A percentile compares a stretch with the other conserved stretches of the same genome.
These are phyloP conservation scores for Sporothrix dimorphospora DNA, from an alignment of 2,329 filamentous ascomycete species.

Conservation along the genomic window DNA sequence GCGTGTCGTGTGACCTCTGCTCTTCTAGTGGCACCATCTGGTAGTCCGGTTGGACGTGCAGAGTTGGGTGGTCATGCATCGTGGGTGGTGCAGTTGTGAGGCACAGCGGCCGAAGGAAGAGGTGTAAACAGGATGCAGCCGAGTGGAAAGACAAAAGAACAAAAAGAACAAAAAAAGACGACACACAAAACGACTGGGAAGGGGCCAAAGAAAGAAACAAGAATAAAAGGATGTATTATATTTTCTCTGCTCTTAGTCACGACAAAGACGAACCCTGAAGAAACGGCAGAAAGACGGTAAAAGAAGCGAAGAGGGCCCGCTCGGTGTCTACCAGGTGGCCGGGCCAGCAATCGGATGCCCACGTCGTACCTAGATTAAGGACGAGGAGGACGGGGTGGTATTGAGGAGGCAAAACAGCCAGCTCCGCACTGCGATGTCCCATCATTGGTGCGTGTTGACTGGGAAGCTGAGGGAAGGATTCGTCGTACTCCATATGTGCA, in stretches of 20 bases:
- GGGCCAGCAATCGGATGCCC: not conserved
- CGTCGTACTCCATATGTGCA: not conserved
- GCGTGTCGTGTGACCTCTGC: not conserved
- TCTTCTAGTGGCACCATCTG: not conserved
- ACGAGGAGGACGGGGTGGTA: not conserved
- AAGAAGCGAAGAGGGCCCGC: not conserved
- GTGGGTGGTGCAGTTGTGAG: not conserved
- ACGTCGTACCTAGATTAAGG: not conserved
- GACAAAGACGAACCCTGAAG: not conserved
- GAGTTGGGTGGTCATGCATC: not conserved
- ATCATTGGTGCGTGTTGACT: not conserved
- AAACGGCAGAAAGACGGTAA: not conserved
- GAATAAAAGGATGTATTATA: not conserved
- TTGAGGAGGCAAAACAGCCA: not conserved
- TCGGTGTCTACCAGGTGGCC: not conserved
- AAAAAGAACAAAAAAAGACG: not conserved
- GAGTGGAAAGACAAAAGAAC: not conserved
- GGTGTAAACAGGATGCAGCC: not conserved
- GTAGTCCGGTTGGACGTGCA: conserved; percentile 11
- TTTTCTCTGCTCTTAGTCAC: not conserved
- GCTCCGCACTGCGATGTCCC: not conserved
- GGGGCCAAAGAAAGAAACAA: not conserved
- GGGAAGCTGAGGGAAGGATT: not conserved
- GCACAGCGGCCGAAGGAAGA: not conserved
- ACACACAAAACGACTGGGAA: too few species aligned